These are phyloP conservation scores for Sisymbrium altissimum DNA, from an alignment of 345 rosid genomes.

Conservation along the genomic window DNA sequence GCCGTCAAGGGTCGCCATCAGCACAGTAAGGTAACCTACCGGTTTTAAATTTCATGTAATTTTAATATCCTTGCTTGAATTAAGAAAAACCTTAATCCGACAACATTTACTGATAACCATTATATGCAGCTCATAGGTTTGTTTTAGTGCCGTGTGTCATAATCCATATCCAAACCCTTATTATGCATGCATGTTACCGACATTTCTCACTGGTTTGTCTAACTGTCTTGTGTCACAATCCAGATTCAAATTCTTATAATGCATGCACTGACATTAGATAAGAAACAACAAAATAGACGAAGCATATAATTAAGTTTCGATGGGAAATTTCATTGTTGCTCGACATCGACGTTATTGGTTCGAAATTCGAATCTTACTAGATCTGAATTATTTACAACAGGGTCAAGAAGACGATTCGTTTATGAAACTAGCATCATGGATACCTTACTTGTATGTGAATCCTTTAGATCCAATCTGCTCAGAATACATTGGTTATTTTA, in stretches of 20 bases:
- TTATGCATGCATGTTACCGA: background rate
- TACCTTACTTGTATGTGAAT: constrained; percentile 52
- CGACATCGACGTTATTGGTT: background rate
- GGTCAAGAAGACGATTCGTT: constrained; percentile 33
- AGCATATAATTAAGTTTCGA: background rate
- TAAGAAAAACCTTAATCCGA: background rate
- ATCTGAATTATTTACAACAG: background rate
- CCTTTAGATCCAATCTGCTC: constrained; percentile 51
- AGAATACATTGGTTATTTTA: constrained; percentile 59
- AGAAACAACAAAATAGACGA: background rate
- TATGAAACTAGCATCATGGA: constrained; percentile 45
- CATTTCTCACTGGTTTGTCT: background rate
- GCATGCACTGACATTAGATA: background rate
- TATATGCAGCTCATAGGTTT: background rate
- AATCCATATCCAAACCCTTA: background rate
- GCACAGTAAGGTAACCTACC: constrained; percentile 8
- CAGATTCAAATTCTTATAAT: background rate
- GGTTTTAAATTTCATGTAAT: background rate
- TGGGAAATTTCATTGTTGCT: background rate
- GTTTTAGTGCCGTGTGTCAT: background rate
- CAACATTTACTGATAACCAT: background rate
- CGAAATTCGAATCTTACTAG: background rate
- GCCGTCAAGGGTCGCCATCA: constrained; percentile 42
- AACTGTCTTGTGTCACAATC: background rate
- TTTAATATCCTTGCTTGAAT: background rate